phyloP scores from a whole-genome alignment of 495 filamentous ascomycete genomes.

The Parmelia sp. region DNA sequence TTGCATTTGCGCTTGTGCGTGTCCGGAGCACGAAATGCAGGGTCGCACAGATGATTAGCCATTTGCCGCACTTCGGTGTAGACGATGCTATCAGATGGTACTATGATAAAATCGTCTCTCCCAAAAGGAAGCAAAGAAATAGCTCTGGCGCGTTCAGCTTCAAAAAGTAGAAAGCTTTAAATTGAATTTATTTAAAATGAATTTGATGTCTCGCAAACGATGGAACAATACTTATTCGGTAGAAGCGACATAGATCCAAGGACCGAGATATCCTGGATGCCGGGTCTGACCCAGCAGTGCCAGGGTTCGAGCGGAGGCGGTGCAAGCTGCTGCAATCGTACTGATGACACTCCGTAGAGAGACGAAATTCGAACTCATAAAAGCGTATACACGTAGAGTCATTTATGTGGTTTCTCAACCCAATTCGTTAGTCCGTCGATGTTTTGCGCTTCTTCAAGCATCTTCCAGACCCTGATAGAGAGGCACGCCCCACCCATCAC shows the following conservation, averaged over 20 bases:
- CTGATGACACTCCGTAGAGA: no score
- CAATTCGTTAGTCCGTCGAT: neutral
- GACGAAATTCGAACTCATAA: no score
- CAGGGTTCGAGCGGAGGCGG: neutral
- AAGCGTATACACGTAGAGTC: neutral
- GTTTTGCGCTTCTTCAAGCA: constrained; percentile 1
- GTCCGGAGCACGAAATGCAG: neutral
- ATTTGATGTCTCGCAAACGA: neutral
- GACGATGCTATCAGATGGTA: neutral
- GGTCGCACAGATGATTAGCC: neutral
- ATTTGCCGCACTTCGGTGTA: neutral
- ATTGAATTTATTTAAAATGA: no score
- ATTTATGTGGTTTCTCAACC: neutral
- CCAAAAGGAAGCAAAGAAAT: neutral
- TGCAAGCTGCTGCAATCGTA: neutral
- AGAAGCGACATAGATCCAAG: neutral
- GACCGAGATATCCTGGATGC: no score
- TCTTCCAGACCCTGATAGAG: constrained; percentile 36
- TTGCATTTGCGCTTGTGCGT: neutral
- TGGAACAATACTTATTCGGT: neutral
- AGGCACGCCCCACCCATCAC: constrained; percentile 29
- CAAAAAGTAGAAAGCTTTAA: neutral
- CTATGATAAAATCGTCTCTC: neutral
- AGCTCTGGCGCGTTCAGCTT: neutral
- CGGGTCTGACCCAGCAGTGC: neutral